Conservation (phyloP, 345 rosid species). For the Euclidium syriacum region DNA sequence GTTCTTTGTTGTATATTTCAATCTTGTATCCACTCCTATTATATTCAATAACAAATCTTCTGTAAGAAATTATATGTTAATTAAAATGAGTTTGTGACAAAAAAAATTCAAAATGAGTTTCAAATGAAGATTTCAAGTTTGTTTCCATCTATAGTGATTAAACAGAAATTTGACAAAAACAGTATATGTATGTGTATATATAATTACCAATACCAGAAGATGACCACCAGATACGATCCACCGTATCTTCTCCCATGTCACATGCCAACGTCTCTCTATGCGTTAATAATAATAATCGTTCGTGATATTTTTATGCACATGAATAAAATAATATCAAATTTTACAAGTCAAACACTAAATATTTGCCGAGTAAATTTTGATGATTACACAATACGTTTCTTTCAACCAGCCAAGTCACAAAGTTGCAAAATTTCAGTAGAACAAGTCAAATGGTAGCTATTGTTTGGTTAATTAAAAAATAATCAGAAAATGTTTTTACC, state of each 20-base stretch:
- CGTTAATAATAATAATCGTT: conserved; percentile 13
- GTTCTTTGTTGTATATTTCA: too few relatives aligned
- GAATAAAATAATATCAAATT: neutral
- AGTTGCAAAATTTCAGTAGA: neutral
- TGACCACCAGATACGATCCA: conserved; percentile 22
- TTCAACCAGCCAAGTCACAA: conserved; percentile 14
- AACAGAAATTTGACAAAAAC: neutral
- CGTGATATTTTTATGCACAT: conserved; percentile 11
- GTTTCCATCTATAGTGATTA: too few relatives aligned
- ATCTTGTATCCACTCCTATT: too few relatives aligned
- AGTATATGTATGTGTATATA: neutral
- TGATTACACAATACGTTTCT: neutral
- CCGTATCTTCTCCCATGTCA: conserved; percentile 24
- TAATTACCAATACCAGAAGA: neutral
- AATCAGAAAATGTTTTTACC: neutral
- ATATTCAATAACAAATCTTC: too few relatives aligned
- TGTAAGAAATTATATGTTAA: too few relatives aligned
- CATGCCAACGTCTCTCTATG: conserved; percentile 27
- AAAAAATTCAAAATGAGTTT: too few relatives aligned
- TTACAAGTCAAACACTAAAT: conserved; percentile 23
- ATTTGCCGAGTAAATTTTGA: conserved; percentile 6
- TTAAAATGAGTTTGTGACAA: too few relatives aligned
- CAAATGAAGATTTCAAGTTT: too few relatives aligned
- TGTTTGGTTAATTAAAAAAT: neutral
- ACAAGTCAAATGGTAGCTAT: conserved; percentile 17